Conservation (phyloP, 176 grass and related monocot genomes). For the Pharus latifolius region DNA sequence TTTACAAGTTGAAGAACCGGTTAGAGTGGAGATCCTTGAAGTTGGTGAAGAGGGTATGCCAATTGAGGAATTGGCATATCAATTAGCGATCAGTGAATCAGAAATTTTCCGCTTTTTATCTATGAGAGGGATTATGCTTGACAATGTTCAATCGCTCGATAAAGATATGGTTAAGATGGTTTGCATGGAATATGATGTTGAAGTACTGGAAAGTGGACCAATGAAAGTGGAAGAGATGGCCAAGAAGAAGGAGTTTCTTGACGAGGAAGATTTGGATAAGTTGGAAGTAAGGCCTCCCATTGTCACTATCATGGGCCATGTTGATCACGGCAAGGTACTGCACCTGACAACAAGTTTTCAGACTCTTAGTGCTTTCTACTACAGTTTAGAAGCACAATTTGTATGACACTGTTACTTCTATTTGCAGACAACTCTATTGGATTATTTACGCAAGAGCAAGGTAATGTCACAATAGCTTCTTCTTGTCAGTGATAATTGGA, state of each 20-base stretch:
- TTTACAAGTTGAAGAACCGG: slow-evolving; percentile 62
- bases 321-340: slow-evolving; percentile 96
- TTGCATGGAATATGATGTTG: slow-evolving; percentile 91
- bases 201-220: slow-evolving; percentile 71
- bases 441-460: slow-evolving; percentile 93
- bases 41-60: slow-evolving; percentile 83
- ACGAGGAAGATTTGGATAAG: slow-evolving; percentile 80
- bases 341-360: neutral
- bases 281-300: slow-evolving; percentile 83
- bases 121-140: slow-evolving; percentile 43
- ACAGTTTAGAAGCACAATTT: neutral
- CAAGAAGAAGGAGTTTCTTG: slow-evolving; percentile 86
- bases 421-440: slow-evolving; percentile 85
- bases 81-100: slow-evolving; percentile 55
- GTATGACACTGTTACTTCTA: slow-evolving; percentile 17
- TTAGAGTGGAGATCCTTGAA: slow-evolving; percentile 96
- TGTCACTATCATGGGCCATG: slow-evolving; percentile 99
- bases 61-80: slow-evolving; percentile 72
- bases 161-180: slow-evolving; percentile 96
- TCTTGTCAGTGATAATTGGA: neutral
- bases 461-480: slow-evolving; percentile 33
- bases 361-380: neutral
- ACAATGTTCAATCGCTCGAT: slow-evolving; percentile 57
- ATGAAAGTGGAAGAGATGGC: slow-evolving; percentile 84
- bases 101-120: slow-evolving; percentile 68